Evolutionary conservation across 345 rosid genomes (phyloP).

Genomic region (Citrus mangshanensis): DNA sequence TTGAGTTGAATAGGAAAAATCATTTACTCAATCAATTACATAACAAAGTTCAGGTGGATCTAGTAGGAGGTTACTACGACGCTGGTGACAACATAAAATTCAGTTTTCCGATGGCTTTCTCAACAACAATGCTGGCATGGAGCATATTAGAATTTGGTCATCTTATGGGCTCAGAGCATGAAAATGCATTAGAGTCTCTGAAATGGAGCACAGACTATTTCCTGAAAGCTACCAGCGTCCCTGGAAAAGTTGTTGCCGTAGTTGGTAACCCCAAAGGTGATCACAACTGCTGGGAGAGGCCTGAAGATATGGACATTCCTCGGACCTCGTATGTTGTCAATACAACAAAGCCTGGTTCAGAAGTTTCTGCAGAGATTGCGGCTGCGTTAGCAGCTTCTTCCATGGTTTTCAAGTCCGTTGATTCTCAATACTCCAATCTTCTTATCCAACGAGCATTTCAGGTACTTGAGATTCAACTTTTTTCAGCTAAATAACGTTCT

Average conservation of each 20-base stretch:
- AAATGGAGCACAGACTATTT: constrained; percentile 83
- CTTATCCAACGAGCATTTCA: constrained; percentile 45
- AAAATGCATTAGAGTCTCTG: constrained; percentile 49
- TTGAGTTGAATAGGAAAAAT: too few relatives aligned
- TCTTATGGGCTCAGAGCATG: constrained; percentile 36
- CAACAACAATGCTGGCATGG: constrained; percentile 72
- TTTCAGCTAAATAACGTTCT: background rate
- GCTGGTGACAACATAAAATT: constrained; percentile 89
- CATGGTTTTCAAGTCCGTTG: constrained; percentile 43
- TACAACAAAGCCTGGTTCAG: constrained; percentile 57
- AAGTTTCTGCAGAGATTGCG: constrained; percentile 73
- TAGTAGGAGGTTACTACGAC: constrained; percentile 76
- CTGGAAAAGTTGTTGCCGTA: constrained; percentile 24
- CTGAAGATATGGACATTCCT: constrained; percentile 90
- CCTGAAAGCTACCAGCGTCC: constrained; percentile 53
- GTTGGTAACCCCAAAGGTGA: constrained; percentile 62
- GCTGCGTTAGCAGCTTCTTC: constrained; percentile 85
- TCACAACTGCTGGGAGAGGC: constrained; percentile 82
- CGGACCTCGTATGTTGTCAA: constrained; percentile 61
- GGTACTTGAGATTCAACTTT: constrained; percentile 1
- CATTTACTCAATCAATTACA: too few relatives aligned
- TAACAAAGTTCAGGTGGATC: constrained; percentile 32
- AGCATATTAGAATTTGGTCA: constrained; percentile 66
- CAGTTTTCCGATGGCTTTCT: constrained; percentile 81
- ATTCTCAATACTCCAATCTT: constrained; percentile 31